Percentiles rank a stretch among this genome's conserved stretches.
Evolutionary conservation across 768 basidiomycete species (phyloP).

Genomic region (Termitomyces sp.): DNA sequence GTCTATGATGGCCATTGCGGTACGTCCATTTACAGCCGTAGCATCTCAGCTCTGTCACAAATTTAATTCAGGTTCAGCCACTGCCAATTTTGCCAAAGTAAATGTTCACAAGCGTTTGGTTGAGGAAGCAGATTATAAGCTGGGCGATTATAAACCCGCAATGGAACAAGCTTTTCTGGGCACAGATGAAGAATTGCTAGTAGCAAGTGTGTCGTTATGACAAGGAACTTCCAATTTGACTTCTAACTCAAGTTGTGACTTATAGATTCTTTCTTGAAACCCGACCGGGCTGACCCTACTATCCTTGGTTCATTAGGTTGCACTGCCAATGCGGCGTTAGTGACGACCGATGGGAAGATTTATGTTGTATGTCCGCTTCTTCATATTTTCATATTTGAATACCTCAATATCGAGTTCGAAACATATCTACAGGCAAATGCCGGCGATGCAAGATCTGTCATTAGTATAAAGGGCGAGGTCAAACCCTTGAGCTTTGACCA

Average conservation of each 20-base stretch:
- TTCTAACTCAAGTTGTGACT: conserved; percentile 7
- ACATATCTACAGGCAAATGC: conserved; percentile 80
- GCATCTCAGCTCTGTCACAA: conserved; percentile 6
- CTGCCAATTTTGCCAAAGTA: conserved; percentile 84
- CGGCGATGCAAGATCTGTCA: conserved; percentile 91
- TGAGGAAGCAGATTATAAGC: conserved; percentile 67
- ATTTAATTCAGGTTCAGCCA: conserved; percentile 58
- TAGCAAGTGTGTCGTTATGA: conserved; percentile 56
- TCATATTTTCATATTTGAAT: conserved; percentile 4
- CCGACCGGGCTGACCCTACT: conserved; percentile 77
- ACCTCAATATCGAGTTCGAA: conserved; percentile 7
- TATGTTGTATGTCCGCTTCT: conserved; percentile 70
- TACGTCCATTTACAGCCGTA: conserved; percentile 31
- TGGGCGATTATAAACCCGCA: conserved; percentile 68
- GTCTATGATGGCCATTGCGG: conserved; percentile 99
- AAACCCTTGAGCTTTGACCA: conserved; percentile 93
- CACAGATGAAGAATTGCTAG: conserved; percentile 92
- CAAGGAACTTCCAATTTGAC: conserved; percentile 3
- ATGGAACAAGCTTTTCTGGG: conserved; percentile 88
- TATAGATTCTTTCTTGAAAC: background rate
- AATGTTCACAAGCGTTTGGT: conserved; percentile 78
- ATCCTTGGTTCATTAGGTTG: conserved; percentile 92
- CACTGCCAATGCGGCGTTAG: conserved; percentile 86
- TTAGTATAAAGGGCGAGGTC: conserved; percentile 80
- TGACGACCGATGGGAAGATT: conserved; percentile 76